Conservation (phyloP, 148 eudicot species). For the Persicaria tinctoria region DNA sequence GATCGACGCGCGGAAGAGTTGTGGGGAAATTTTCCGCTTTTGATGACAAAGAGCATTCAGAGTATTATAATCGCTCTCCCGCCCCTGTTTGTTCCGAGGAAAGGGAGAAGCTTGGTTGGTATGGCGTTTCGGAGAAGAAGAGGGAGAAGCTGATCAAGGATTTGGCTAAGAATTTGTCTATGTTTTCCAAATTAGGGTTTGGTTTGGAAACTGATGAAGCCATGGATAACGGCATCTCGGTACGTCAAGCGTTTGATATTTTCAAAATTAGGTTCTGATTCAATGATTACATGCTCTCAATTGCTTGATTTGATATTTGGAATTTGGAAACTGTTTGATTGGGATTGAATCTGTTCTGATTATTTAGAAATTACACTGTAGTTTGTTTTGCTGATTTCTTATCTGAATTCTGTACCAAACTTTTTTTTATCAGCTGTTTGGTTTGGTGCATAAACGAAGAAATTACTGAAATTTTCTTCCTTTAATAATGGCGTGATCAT, state of each 20-base stretch:
- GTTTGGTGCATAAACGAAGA: not conserved
- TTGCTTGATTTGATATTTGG: not conserved
- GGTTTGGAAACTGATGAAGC: conserved; percentile 30
- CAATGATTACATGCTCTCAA: not conserved
- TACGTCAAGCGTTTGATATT: conserved; percentile 17
- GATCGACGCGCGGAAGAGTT: conserved; percentile 7
- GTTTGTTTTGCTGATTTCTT: not conserved
- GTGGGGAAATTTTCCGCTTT: conserved; percentile 17
- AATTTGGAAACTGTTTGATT: not conserved
- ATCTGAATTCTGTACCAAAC: conserved; percentile 7
- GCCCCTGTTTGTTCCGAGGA: conserved; percentile 12
- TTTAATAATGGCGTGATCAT: not conserved
- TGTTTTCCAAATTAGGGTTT: conserved; percentile 39
- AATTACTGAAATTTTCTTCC: not conserved
- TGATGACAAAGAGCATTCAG: conserved; percentile 31
- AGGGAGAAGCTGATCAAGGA: conserved; percentile 45
- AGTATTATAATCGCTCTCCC: conserved; percentile 26
- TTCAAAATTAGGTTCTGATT: not conserved
- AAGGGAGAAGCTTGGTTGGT: conserved; percentile 27
- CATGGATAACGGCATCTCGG: conserved; percentile 34
- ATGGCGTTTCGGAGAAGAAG: conserved; percentile 31
- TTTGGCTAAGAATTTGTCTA: conserved; percentile 32
- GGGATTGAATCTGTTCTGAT: not conserved
- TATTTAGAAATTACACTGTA: not conserved
- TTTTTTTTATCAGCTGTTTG: not conserved